Percentiles rank a stretch among this genome's conserved stretches.
Evolutionary conservation across 2,329 filamentous ascomycete species (phyloP).

Genomic region (Paramyrothecium roridum): DNA sequence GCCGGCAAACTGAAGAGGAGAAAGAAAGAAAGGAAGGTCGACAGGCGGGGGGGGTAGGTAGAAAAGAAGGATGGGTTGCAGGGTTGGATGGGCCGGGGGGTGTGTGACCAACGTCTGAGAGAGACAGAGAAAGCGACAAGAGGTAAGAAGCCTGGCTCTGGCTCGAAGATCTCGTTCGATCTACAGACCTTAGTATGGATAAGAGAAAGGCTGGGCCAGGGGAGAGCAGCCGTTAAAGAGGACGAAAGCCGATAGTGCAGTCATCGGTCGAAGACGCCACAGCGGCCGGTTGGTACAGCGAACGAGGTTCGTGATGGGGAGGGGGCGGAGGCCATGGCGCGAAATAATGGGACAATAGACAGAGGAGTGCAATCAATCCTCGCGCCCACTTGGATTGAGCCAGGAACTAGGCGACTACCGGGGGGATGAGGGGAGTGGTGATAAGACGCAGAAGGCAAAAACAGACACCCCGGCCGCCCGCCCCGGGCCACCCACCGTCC

Average conservation of each 20-base stretch:
- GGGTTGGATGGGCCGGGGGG: background rate
- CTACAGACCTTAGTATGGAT: background rate
- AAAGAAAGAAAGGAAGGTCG: slow-evolving; percentile 1
- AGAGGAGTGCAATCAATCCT: background rate
- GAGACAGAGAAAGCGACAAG: background rate
- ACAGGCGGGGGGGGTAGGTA: background rate
- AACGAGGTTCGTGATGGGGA: background rate
- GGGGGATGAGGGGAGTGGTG: slow-evolving; percentile 1
- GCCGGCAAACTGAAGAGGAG: slow-evolving; percentile 1
- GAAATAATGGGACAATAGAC: background rate
- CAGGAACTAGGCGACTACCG: background rate
- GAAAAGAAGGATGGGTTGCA: slow-evolving; percentile 1
- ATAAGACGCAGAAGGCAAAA: background rate
- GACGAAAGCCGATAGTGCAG: background rate
- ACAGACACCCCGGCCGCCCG: background rate
- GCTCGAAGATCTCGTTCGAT: background rate
- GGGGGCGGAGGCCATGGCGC: background rate
- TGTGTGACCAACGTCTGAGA: background rate
- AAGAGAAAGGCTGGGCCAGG: background rate
- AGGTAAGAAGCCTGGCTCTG: background rate
- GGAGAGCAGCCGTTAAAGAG: background rate
- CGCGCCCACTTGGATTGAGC: background rate
- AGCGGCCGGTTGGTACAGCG: background rate
- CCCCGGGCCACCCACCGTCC: background rate
- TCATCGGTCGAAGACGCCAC: background rate